Evolutionary conservation across 352 stramenopile genomes (phyloP).

Genomic region (Thraustochytrium striatum): DNA sequence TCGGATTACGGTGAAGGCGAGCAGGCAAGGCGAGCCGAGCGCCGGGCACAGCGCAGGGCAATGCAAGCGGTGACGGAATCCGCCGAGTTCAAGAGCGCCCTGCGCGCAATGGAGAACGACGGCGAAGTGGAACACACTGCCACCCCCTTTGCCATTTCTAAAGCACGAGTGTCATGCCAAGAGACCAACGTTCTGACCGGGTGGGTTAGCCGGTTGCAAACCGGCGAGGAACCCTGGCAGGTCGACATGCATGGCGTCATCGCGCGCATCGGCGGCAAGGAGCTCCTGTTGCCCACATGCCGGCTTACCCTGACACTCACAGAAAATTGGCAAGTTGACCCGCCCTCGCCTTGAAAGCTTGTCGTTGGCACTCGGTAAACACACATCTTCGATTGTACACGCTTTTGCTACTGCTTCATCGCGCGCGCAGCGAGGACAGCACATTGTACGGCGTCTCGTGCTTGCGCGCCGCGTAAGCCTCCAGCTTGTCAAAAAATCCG

Average conservation of each 20-base stretch:
- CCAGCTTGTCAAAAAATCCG: constrained; percentile 42
- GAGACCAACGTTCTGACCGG: not conserved
- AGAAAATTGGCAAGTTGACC: not conserved
- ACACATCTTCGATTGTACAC: not conserved
- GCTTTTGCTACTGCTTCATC: not conserved
- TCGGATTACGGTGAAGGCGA: constrained; percentile 22
- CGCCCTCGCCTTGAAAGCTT: not conserved
- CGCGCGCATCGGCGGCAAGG: not conserved
- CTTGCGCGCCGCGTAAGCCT: constrained; percentile 18
- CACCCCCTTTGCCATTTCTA: not conserved
- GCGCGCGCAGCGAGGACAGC: not conserved
- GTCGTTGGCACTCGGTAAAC: not conserved
- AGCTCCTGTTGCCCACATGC: constrained; percentile 8
- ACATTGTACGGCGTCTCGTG: not conserved
- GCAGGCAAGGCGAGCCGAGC: too few species aligned
- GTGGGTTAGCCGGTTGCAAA: not conserved
- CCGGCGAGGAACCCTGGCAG: not conserved
- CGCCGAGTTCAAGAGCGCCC: not conserved
- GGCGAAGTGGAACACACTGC: not conserved
- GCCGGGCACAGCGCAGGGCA: not conserved
- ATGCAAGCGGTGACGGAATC: not conserved
- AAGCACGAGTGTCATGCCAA: not conserved
- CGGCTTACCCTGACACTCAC: not conserved
- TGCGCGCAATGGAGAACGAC: not conserved
- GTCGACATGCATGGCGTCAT: not conserved